Base-by-base conservation (phyloP, 495 filamentous ascomycete genomes). In the Parmelia sp. region DNA sequence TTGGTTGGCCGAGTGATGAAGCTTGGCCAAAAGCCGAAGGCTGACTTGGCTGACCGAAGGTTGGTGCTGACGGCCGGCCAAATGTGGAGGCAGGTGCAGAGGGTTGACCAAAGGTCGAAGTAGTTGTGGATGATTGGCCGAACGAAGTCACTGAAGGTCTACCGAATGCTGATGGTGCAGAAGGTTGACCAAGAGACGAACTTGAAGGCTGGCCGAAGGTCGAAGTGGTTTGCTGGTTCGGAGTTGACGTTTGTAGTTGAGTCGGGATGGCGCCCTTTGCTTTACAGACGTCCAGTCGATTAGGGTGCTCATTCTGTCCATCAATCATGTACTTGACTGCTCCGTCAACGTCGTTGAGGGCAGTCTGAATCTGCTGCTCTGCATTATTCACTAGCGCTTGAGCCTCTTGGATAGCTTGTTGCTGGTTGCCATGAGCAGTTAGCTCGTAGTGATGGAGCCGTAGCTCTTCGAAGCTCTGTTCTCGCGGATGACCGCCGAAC, bases 381-480 rank as follows among this genome's bases (percentile, higher is more conserved):
- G 86, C 85, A 57, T 83, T 79, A 15, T 79, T 76, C 64, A 83
- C 80, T 12, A 91, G 70, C 7, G 64, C 72, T 29, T 82, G 76
- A 56, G 90, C 85, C 68, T 92, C 84, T 69, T 85, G 81, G 19
- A 91, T 78, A 14, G 89, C 89, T 62, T 80, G 78, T 64, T 87
- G 76, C 45, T 79, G 73, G 66, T 88, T 90, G 8, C 87, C 87
- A 21, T 82, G 63, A 23, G 82, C 79, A 39, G 75, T 69, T 11
- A 79, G 78, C 60, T 84, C 73, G 69, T 91, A 85, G 76, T 88
- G 87, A 27, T 84, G 80, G 19, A 92, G 58, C 60, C 90, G 82
- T 58, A 92, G 78, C 71, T 96, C 92, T 73, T 96, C 91, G 42
- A 86, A 86, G 69, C 90, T 93, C 68, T 90, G 85, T 73, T 96